These are phyloP conservation scores for Vitis labrusca DNA, from an alignment of 164 flowering plant species.

Conservation along the genomic window DNA sequence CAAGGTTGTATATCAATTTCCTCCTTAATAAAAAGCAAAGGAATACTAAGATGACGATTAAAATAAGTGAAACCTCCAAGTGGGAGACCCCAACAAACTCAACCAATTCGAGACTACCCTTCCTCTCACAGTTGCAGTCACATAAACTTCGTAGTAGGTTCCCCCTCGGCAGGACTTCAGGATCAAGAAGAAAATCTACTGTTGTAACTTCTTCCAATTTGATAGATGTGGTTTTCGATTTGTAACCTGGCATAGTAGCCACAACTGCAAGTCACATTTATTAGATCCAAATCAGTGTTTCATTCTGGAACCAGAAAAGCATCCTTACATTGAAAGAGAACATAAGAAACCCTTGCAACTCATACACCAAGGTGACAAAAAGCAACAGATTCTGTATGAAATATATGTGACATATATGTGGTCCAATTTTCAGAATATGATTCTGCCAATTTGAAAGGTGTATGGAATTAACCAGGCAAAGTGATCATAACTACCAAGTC, in stretches of 20 bases:
- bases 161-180: constrained; percentile 23
- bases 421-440: too few species aligned
- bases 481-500: too few species aligned
- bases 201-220: constrained; percentile 54
- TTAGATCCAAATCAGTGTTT: constrained; percentile 7
- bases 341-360: neutral
- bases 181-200: constrained; percentile 75
- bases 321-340: neutral
- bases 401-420: too few species aligned
- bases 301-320: neutral
- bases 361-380: neutral
- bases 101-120: constrained; percentile 21
- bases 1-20: constrained; percentile 28
- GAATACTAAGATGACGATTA: constrained; percentile 35
- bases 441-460: too few species aligned
- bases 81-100: constrained; percentile 31
- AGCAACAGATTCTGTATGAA: neutral
- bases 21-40: constrained; percentile 52
- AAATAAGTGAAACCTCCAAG: constrained; percentile 34
- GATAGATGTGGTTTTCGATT: constrained; percentile 53
- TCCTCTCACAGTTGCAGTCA: constrained; percentile 37
- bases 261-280: constrained; percentile 41
- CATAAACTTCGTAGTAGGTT: constrained; percentile 20
- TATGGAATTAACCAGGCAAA: too few species aligned
- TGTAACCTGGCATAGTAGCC: constrained; percentile 70